Evolutionary conservation across 306 rosid species (phyloP), one percentile per base, ranked within the genome.

Genomic region (Acacia acuminata): DNA sequence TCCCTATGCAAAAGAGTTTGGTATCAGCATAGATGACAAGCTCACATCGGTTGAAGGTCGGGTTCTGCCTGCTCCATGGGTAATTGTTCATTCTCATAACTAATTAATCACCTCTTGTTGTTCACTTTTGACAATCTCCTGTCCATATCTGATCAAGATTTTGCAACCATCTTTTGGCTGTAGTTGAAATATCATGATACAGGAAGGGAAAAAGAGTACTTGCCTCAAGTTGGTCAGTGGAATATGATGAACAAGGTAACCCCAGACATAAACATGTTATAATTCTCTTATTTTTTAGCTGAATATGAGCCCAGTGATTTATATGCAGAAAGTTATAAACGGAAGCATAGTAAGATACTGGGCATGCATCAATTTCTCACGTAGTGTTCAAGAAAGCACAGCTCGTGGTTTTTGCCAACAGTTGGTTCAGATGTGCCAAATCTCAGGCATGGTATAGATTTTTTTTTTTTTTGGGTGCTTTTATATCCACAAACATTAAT

Each of bases 401-500:
- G 92, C 84, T 77, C 82, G 84, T 48, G 88, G 85, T 44, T 89
- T 89, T 80, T 89, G 92, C 80, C 92, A 89, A 73, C 86, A 88
- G 72, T 81, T 88, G 71, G 90, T 84, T 81, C 91, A 88, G 73
- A 88, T 88, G 91, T 88, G 91, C 82, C 88, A 86, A 86, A 84
- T 86, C 77, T 84, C 91, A 56, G 91, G 91, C 87, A 86, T 88
- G 90, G 91, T 88, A 88, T 84, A 53, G 75, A 73, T 79, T 44
- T 34, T 69, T 60, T 44, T 34, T 69, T 60, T 67, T 58, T 27
- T 66, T 58, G 25, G 34, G 51, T 12, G 72, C 48, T 71, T 83
- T 44, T n/a, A 71, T 17, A 71, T 58, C 34, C 47, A 44, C n/a
- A 48, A n/a, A 36, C 71, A 40, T 4, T 79, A 32, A 24, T 58